phyloP scores from a whole-genome alignment of 2,329 filamentous ascomycete genomes.

The Berkeleyomyces basicola region DNA sequence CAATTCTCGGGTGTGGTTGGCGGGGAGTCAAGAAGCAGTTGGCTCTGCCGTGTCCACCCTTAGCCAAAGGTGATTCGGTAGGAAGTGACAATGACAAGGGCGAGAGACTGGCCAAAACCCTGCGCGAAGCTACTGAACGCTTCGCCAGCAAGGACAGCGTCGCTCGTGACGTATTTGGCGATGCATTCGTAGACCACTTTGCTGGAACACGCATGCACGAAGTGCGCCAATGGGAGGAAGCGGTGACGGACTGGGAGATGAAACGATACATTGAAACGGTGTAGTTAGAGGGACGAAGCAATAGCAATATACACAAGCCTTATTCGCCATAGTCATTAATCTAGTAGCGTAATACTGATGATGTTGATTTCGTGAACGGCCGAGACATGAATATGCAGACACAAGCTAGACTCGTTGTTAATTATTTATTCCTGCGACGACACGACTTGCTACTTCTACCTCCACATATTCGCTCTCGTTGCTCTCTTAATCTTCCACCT shows the following conservation, averaged over 20 bases:
- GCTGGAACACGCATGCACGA: slow-evolving; percentile 87
- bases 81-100: slow-evolving; percentile 57
- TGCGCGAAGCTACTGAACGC: slow-evolving; percentile 67
- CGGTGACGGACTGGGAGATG: slow-evolving; percentile 89
- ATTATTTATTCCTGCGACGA: too few relatives aligned
- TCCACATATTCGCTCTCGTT: too few relatives aligned
- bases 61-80: slow-evolving; percentile 72
- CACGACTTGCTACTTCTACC: too few relatives aligned
- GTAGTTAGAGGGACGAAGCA: slow-evolving; percentile 19
- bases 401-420: too few relatives aligned
- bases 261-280: slow-evolving; percentile 67
- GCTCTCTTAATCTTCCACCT: too few relatives aligned
- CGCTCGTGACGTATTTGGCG: slow-evolving; percentile 83
- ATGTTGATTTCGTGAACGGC: too few relatives aligned
- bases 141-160: slow-evolving; percentile 69
- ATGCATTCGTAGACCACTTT: slow-evolving; percentile 92
- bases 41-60: slow-evolving; percentile 61
- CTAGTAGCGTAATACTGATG: too few relatives aligned
- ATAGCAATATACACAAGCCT: not conserved
- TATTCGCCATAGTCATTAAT: too few relatives aligned
- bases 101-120: slow-evolving; percentile 60
- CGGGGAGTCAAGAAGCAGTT: slow-evolving; percentile 86
- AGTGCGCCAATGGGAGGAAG: slow-evolving; percentile 79
- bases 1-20: slow-evolving; percentile 78
- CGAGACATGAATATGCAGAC: too few relatives aligned